Conservation (phyloP, 495 filamentous ascomycete genomes). For the Penicillium psychrofluorescens region DNA sequence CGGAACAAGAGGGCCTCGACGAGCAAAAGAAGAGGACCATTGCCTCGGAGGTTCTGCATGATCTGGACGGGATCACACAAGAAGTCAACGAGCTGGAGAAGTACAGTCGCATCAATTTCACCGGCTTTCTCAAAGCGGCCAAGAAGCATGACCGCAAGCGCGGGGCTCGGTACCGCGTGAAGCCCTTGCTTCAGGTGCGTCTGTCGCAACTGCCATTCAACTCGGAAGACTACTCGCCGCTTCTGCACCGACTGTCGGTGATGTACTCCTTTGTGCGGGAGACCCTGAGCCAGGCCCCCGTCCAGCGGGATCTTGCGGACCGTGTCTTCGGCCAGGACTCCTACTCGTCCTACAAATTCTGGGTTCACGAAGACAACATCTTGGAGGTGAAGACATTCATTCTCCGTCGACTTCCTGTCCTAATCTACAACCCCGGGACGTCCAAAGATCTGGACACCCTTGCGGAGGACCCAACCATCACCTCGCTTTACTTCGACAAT, state of each 20-base stretch:
- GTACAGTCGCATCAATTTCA: conserved; percentile 94
- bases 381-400: conserved; percentile 95
- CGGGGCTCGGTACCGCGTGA: conserved; percentile 73
- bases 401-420: conserved; percentile 77
- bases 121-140: conserved; percentile 92
- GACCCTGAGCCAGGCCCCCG: conserved; percentile 52
- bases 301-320: conserved; percentile 32
- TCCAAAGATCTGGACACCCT: conserved; percentile 69
- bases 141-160: conserved; percentile 97
- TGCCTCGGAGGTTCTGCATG: conserved; percentile 62
- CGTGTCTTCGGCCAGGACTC: conserved; percentile 47
- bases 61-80: conserved; percentile 79
- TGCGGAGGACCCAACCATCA: conserved; percentile 81
- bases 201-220: conserved; percentile 86
- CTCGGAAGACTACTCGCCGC: conserved; percentile 85
- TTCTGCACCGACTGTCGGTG: conserved; percentile 78
- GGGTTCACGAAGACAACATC: conserved; percentile 91
- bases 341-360: conserved; percentile 95
- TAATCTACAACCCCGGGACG: conserved; percentile 84
- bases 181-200: conserved; percentile 82
- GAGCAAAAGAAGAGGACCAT: conserved; percentile 40
- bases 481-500: conserved; percentile 93
- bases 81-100: conserved; percentile 91
- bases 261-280: conserved; percentile 95
- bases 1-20: conserved; percentile 19